Conservation (phyloP, 192 early-diverging fungal species). For the Backusella mclennaniae region DNA sequence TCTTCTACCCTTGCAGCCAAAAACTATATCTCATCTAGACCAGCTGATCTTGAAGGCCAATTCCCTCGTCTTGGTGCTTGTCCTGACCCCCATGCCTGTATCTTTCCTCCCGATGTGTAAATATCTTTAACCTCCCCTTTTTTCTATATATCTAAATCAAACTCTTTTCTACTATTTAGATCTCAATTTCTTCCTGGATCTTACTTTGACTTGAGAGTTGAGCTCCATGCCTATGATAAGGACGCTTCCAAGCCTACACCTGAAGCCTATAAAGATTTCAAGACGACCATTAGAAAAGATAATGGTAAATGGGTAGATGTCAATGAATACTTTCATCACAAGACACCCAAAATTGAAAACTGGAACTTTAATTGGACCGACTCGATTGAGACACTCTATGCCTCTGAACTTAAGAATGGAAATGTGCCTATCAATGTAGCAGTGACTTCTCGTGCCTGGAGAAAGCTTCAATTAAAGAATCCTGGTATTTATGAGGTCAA, state of each 20-base stretch:
- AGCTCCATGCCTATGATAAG: conserved; percentile 53
- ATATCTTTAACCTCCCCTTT: neutral
- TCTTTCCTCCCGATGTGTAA: conserved; percentile 50
- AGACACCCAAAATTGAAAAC: conserved; percentile 31
- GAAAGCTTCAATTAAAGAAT: conserved; percentile 37
- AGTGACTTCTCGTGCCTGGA: conserved; percentile 50
- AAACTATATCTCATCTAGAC: neutral
- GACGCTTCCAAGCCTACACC: conserved; percentile 40
- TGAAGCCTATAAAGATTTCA: conserved; percentile 26
- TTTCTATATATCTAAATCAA: neutral
- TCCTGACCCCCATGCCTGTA: conserved; percentile 43
- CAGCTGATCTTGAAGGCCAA: conserved; percentile 41
- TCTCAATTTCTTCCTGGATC: conserved; percentile 58
- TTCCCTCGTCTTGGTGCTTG: conserved; percentile 50
- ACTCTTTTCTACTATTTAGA: conserved; percentile 12
- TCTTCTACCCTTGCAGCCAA: conserved; percentile 12
- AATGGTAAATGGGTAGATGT: conserved; percentile 37
- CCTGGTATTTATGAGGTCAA: conserved; percentile 51
- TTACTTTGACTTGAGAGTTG: conserved; percentile 60
- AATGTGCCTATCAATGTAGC: conserved; percentile 44
- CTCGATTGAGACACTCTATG: conserved; percentile 41
- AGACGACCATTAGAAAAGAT: conserved; percentile 49
- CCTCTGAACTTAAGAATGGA: conserved; percentile 30
- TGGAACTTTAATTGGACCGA: conserved; percentile 54
- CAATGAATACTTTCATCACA: conserved; percentile 39